Base-by-base conservation (phyloP, 2,329 filamentous ascomycete species). In the Akanthomyces uredinophilus region DNA sequence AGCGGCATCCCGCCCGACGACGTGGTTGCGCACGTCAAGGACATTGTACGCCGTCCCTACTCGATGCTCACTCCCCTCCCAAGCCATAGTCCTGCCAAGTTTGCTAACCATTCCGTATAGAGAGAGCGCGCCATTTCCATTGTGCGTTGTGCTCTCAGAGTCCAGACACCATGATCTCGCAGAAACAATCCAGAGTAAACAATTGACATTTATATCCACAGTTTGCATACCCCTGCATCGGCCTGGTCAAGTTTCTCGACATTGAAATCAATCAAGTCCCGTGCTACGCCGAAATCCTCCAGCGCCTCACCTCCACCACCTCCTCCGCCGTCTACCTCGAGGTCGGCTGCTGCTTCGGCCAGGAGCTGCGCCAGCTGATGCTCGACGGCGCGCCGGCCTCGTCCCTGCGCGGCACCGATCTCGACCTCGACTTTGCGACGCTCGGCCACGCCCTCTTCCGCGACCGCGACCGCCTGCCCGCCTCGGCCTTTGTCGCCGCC, bases 311-410 rank as follows among this genome's bases (percentile, higher is more conserved):
- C 27, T 29, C 66, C 5, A 60, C 27, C 27, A 5, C 66, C 3
- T 52, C 54, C n/a, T 68, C 69, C 62, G 52, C 44, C 8, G 18
- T 20, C 2, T 56, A 56, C 18, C 60, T 72, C 6, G 70, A 72
- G 35, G 55, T 73, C 13, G 70, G 69, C 14, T 70, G 70, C 55
- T 71, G 70, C 60, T 68, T 72, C 35, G 71, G 67, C 2, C 69
- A 71, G 41, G 70, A 71, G 52, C 63, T 72, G 11, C 69, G 70
- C 7, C 61, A 67, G 53, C 61, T 71, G 18, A 65, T 69, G 4
- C 55, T 62, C 32, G 68, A 71, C 49, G 70, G 70, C 16, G 66
- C 68, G 4, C 66, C 66, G 8, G 63, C 67, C 2, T 39, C 63
- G 27, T 56, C 63, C 2, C 66, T 70, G 5, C 53, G 63, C 13